phyloP scores from a whole-genome alignment of 192 early-diverging fungal genomes.

The Chytriomyces sp. region DNA sequence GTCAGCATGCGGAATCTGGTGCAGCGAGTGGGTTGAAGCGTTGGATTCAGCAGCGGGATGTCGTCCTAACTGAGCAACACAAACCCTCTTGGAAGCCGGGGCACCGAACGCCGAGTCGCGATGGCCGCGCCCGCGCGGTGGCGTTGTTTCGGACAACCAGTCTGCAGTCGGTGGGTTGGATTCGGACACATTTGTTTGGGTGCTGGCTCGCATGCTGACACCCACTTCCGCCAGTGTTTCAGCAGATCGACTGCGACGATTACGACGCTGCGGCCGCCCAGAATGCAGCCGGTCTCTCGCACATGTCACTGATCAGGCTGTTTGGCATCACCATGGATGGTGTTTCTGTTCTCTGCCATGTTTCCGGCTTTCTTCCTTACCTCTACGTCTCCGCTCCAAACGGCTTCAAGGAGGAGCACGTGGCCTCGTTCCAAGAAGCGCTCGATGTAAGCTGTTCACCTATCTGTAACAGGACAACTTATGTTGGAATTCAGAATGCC shows the following conservation, averaged over 20 bases:
- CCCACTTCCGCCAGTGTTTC: conserved; percentile 69
- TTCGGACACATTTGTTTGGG: neutral
- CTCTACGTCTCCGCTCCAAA: conserved; percentile 92
- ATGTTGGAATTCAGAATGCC: neutral
- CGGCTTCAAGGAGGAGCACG: conserved; percentile 66
- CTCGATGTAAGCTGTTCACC: conserved; percentile 51
- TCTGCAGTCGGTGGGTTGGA: neutral
- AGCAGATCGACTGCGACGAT: conserved; percentile 96
- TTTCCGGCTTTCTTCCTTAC: conserved; percentile 88
- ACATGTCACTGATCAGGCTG: conserved; percentile 71
- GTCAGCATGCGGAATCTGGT: too few species aligned
- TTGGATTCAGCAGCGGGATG: neutral
- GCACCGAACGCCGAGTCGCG: neutral
- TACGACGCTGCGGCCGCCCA: conserved; percentile 50
- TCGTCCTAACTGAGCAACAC: neutral
- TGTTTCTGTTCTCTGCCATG: conserved; percentile 88
- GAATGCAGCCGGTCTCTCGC: conserved; percentile 26
- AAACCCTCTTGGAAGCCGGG: neutral
- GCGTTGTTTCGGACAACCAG: neutral
- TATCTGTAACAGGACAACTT: neutral
- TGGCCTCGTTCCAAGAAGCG: conserved; percentile 52
- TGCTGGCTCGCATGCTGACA: too few species aligned
- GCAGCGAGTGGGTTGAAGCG: neutral
- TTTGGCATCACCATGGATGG: conserved; percentile 87
- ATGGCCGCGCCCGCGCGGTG: neutral